Base-by-base conservation (phyloP, 208 protist genomes). In the Willaertia magna region DNA sequence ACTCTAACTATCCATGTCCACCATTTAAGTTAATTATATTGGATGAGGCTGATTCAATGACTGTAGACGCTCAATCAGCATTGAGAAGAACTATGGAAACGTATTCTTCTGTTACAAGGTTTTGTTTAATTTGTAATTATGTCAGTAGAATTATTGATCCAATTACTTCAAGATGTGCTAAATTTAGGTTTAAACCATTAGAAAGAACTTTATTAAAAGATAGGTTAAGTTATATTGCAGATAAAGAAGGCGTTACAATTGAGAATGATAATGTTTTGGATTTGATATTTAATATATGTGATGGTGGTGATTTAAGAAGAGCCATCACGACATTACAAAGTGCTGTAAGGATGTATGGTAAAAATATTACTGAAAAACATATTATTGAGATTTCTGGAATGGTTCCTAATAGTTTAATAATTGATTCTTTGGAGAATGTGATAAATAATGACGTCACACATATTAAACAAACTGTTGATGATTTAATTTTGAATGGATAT, bases 111-210 rank as follows among this genome's bases (percentile, higher is more conserved):
- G 95, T 98, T 12, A 99, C 98, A 0, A 93, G 99, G 49, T 99
- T 99, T 89, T 99, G 98, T 90, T 94, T 99, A 79, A 93, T 99
- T 46, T 99, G 99, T 91, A 99, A 99, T 91, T 99, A 99, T 90
- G 94, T 99, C 0, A 96, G 90, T 49, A 94, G 93, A 46, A 99
- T 99, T 85, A 99, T 99, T 83, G 97, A 99, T 87, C 98, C 99
- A 4, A 94, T 99, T 42, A 91, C 97, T 26, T 99, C 98, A 76
- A 93, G 99, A 22, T 99, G 98, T 89, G 98, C 98, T 55, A 99
- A 99, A 91, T 99, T 99, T 86, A 92, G 98, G 22, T 99, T 99
- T 89, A 96, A 96, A 88, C 94, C 97, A 47, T 89, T 99, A 4
- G 89, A 94, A 12, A 89, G 91, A 46, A 89, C 90, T 0, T 89